phyloP scores from a whole-genome alignment of 2,329 filamentous ascomycete genomes.

The Ceratocystis ficicola region DNA sequence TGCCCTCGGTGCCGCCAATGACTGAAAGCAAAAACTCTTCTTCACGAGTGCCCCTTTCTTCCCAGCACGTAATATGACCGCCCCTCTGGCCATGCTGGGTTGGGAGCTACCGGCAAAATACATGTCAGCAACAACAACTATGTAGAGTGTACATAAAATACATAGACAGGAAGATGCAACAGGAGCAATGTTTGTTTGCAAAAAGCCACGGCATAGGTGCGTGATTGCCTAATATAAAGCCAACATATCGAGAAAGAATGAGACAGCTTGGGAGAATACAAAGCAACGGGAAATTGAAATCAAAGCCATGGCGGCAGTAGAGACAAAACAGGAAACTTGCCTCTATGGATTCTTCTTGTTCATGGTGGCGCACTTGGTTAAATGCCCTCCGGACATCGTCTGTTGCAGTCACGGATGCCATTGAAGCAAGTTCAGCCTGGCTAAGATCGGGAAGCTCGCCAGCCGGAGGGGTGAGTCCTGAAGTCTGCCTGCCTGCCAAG shows the following conservation, averaged over 20 bases:
- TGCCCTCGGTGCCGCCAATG: slow-evolving; percentile 21
- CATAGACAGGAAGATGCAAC: background rate
- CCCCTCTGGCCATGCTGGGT: slow-evolving; percentile 14
- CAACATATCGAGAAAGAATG: background rate
- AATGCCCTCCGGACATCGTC: background rate
- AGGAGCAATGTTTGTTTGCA: background rate
- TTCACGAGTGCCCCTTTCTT: slow-evolving; percentile 18
- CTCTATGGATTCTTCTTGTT: background rate
- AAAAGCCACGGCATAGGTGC: background rate
- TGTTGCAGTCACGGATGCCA: background rate
- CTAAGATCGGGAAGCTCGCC: background rate
- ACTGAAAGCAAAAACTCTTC: slow-evolving; percentile 21
- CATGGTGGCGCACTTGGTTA: background rate
- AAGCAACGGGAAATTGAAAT: background rate
- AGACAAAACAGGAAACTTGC: background rate
- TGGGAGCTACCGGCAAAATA: background rate
- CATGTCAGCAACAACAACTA: background rate
- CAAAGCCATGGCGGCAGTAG: background rate
- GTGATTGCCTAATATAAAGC: slow-evolving; percentile 6
- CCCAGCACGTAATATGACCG: slow-evolving; percentile 22
- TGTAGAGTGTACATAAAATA: background rate
- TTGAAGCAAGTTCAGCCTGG: background rate
- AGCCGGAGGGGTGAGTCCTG: background rate
- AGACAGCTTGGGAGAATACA: background rate
- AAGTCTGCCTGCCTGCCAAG: background rate